phyloP scores from a whole-genome alignment of 2,329 filamentous ascomycete species.

The Cadophora sp. region DNA sequence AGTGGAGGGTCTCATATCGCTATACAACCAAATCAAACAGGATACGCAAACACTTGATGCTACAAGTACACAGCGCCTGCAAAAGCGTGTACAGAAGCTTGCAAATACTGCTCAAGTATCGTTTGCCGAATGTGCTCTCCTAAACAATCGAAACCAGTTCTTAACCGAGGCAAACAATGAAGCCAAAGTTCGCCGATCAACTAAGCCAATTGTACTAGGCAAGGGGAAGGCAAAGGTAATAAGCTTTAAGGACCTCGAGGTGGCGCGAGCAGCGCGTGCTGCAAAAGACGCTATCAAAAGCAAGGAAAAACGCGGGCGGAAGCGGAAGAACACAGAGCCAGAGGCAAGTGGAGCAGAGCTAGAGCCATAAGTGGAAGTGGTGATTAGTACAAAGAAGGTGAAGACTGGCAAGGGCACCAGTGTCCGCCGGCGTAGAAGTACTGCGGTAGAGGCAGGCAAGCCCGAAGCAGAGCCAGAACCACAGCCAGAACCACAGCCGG shows the following conservation, averaged over 20 bases:
- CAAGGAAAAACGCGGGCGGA: conserved; percentile 25
- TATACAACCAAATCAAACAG: conserved; percentile 37
- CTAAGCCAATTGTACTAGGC: conserved; percentile 28
- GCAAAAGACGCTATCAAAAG: conserved; percentile 28
- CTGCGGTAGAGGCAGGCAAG: conserved; percentile 26
- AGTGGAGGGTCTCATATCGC: conserved; percentile 32
- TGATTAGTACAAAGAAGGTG: conserved; percentile 22
- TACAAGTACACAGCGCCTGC: conserved; percentile 33
- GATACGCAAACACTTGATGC: conserved; percentile 35
- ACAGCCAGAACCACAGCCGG: conserved; percentile 4
- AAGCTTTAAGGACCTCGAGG: conserved; percentile 45
- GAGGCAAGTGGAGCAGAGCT: conserved; percentile 24
- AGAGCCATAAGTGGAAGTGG: conserved; percentile 26
- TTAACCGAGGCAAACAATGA: conserved; percentile 32
- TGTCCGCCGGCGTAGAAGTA: conserved; percentile 28
- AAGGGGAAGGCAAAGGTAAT: conserved; percentile 34
- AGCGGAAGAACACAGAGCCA: conserved; percentile 25
- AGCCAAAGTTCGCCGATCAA: conserved; percentile 32
- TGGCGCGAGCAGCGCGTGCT: too few species aligned
- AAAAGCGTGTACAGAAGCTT: conserved; percentile 40
- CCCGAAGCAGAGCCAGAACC: conserved; percentile 21
- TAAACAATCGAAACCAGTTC: conserved; percentile 40
- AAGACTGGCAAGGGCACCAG: conserved; percentile 30
- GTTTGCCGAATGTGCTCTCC: conserved; percentile 41
- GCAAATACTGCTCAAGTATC: conserved; percentile 37